Evolutionary conservation across 306 rosid species (phyloP), one percentile per base, ranked within the genome.

Genomic region (Prunus salicina): DNA sequence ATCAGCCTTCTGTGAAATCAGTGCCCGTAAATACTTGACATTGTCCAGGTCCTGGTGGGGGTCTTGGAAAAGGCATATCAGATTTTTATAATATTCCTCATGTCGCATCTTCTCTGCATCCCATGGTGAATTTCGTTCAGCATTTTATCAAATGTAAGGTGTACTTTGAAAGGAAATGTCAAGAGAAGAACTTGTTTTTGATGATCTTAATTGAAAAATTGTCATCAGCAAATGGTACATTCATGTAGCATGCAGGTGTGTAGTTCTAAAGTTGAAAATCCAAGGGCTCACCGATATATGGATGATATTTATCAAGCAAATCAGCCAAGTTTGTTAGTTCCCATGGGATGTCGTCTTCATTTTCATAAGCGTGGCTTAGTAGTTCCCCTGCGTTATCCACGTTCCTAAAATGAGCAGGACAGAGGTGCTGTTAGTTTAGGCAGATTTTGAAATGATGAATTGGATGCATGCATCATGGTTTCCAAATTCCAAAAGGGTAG

Each of bases 271-370:
- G 28, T 15, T 72, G 65, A 68, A 70, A 46, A 28, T 62, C 18
- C 47, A 63, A 6, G 41, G 61, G 15, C 86, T 83, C 64, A 94
- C 98, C 92, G 58, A 90, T 86, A 66, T 80, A 47, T 71, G 65
- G 81, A 46, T 82, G 76, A 82, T 93, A 94, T 0, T 27, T 27
- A 27, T 27, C 30, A 61, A 90, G 83, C 89, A 89, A 92, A 73
- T 94, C 89, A 78, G 95, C 89, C 86, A 89, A 73, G 80, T 90
- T 81, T 24, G 91, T 81, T 27, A 90, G 49, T 78, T 94, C 97
- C 93, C 91, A 92, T 19, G 85, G 78, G 8, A 34, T 34, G 38
- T 0, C 2, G 38, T 0, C 38, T 34, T 34, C 0, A 34, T 34
- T 34, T 34, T 34, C 2, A 34, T 34, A 34, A 34, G 0, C 0